Conservation (phyloP, 176 grass and related monocot species). For the Bothriochloa decipiens region DNA sequence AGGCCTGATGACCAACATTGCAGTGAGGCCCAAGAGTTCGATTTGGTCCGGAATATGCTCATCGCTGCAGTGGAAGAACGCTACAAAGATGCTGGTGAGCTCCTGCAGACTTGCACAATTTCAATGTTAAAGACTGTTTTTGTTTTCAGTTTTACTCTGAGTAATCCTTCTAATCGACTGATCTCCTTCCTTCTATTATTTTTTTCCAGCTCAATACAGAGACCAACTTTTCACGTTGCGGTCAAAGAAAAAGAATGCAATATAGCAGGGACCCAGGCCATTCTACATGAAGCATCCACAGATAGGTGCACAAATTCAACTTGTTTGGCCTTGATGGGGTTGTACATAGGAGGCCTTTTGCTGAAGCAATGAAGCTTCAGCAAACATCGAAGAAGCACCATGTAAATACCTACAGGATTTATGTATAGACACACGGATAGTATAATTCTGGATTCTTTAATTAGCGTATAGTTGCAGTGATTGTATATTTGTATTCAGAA, state of each 20-base stretch:
- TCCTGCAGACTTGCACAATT: not conserved
- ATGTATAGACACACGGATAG: conserved; percentile 11
- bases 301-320: not conserved
- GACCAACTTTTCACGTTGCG: conserved; percentile 74
- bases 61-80: conserved; percentile 87
- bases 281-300: not conserved
- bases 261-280: conserved; percentile 45
- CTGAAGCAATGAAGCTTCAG: conserved; percentile 28
- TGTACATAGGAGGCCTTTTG: conserved; percentile 45
- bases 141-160: conserved; percentile 32
- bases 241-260: conserved; percentile 76
- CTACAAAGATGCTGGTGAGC: conserved; percentile 92
- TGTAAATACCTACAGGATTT: conserved; percentile 54
- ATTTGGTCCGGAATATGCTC: conserved; percentile 81
- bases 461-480: conserved; percentile 22
- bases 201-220: conserved; percentile 82
- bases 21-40: conserved; percentile 75
- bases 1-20: conserved; percentile 69
- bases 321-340: not conserved
- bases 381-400: conserved; percentile 30
- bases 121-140: not conserved
- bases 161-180: conserved; percentile 24
- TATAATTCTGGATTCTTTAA: not conserved
- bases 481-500: not conserved
- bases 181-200: conserved; percentile 17